Conservation (phyloP, 805 yeast species). For the Zygosaccharomyces gambellarensis region DNA sequence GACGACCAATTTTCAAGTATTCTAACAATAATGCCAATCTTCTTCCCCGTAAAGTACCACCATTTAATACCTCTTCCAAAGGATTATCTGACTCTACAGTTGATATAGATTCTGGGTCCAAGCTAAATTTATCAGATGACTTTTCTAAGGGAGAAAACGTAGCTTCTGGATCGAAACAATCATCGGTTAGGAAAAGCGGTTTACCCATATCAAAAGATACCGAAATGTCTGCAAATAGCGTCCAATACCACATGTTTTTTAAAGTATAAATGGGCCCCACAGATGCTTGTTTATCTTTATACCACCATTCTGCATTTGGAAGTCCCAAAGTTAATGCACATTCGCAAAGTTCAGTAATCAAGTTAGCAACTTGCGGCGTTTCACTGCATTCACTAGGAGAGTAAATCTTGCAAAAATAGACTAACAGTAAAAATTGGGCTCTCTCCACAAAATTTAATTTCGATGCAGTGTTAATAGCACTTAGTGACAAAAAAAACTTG, state of each 20-base stretch:
- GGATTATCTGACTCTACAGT: background rate
- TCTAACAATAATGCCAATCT: conserved; percentile 10
- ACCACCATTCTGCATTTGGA: conserved; percentile 20
- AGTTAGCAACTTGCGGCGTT: conserved; percentile 21
- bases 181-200: conserved; percentile 21
- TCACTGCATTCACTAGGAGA: conserved; percentile 18
- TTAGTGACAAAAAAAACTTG: conserved; percentile 18
- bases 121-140: background rate
- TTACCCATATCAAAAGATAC: conserved; percentile 31
- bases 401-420: conserved; percentile 17
- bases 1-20: conserved; percentile 15
- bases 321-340: conserved; percentile 25
- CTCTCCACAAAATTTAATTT: conserved; percentile 27
- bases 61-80: background rate
- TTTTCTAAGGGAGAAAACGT: background rate
- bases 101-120: background rate
- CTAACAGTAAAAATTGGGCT: conserved; percentile 28
- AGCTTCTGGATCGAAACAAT: conserved; percentile 11
- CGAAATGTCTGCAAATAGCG: conserved; percentile 24
- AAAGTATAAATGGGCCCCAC: conserved; percentile 18
- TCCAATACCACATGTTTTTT: conserved; percentile 23
- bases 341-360: conserved; percentile 21
- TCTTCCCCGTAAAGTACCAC: conserved; percentile 4
- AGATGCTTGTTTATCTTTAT: conserved; percentile 10
- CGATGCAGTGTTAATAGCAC: conserved; percentile 19